Percentiles rank a stretch among this genome's conserved stretches.
Evolutionary conservation across 2,329 filamentous ascomycete species (phyloP).

Genomic region (Exophiala aquamarina): DNA sequence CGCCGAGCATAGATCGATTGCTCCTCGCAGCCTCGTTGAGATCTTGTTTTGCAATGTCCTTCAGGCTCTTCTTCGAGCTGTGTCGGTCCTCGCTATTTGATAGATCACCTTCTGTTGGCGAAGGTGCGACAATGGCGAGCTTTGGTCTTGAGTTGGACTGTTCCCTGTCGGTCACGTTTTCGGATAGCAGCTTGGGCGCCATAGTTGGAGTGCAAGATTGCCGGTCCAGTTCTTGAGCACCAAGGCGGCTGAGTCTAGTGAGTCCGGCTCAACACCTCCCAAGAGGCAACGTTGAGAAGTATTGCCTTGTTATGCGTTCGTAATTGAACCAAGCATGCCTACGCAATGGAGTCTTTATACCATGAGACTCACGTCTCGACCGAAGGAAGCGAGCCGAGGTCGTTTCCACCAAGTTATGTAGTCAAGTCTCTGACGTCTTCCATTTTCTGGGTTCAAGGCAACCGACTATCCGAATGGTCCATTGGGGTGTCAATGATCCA

Average conservation of each 20-base stretch:
- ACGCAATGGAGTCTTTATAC: too few relatives aligned
- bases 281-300: too few relatives aligned
- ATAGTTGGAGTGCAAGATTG: too few relatives aligned
- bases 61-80: constrained; percentile 11
- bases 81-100: too few relatives aligned
- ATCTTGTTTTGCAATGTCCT: constrained; percentile 21
- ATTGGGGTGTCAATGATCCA: too few relatives aligned
- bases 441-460: constrained; percentile 5
- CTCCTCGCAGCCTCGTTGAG: constrained; percentile 18
- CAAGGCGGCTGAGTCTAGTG: too few relatives aligned
- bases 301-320: too few relatives aligned
- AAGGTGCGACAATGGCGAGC: neutral
- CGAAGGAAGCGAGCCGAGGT: too few relatives aligned
- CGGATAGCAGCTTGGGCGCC: constrained; percentile 18
- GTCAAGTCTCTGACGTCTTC: constrained; percentile 16
- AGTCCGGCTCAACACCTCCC: too few relatives aligned
- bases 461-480: neutral
- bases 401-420: neutral
- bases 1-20: constrained; percentile 41
- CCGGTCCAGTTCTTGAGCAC: too few relatives aligned
- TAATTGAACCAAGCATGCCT: too few relatives aligned
- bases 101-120: neutral
- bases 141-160: neutral
- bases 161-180: constrained; percentile 18
- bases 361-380: too few relatives aligned